Conservation (phyloP, 2,329 filamentous ascomycete species). For the Aspergillus quadricinctus region DNA sequence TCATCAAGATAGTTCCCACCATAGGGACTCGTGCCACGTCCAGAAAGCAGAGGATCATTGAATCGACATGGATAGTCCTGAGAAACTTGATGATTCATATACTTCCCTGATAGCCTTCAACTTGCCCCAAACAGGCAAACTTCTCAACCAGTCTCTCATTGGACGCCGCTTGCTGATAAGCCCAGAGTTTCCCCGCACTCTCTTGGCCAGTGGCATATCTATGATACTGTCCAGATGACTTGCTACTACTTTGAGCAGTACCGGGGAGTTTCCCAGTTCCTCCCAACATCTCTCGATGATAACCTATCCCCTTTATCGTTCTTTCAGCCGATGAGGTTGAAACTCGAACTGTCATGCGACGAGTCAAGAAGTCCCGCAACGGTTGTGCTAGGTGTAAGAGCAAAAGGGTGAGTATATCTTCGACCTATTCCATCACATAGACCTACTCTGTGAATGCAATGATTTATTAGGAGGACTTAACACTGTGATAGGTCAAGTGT, state of each 20-base stretch:
- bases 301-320: constrained; percentile 21
- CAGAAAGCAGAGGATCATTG: not conserved
- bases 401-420: constrained; percentile 29
- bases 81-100: not conserved
- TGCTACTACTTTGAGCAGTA: not conserved
- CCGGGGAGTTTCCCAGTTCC: not conserved
- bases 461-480: not conserved
- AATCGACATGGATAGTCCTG: not conserved
- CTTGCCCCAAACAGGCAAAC: constrained; percentile 6
- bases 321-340: constrained; percentile 40
- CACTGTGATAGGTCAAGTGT: constrained; percentile 32
- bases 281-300: not conserved
- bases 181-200: not conserved
- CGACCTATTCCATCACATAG: not conserved
- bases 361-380: constrained; percentile 41
- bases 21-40: not conserved
- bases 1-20: not conserved
- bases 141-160: constrained; percentile 1
- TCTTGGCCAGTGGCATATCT: constrained; percentile 1
- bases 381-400: constrained; percentile 41
- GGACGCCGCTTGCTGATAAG: constrained; percentile 1
- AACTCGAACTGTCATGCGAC: constrained; percentile 41
- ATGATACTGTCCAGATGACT: not conserved
- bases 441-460: not conserved
- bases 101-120: not conserved